phyloP scores from a whole-genome alignment of 768 basidiomycete genomes.

The Calvatia gigantea region DNA sequence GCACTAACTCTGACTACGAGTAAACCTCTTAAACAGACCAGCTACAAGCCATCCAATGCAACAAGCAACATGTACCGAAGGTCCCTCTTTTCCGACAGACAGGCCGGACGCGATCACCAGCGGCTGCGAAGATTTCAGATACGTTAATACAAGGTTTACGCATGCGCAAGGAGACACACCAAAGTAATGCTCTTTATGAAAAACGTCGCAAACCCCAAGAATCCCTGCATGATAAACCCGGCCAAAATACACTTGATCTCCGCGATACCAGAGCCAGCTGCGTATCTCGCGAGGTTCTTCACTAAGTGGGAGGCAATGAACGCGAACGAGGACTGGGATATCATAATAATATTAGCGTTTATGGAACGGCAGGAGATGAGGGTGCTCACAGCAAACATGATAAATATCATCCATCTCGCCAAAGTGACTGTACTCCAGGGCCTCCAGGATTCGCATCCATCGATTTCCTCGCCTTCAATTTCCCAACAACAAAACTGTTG shows the following conservation, averaged over 20 bases:
- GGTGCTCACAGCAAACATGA: conserved; percentile 78
- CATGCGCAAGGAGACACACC: conserved; percentile 41
- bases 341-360: not conserved
- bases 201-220: conserved; percentile 85
- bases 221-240: conserved; percentile 97
- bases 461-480: conserved; percentile 75
- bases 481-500: conserved; percentile 99
- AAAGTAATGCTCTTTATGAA: conserved; percentile 92
- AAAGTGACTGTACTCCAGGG: conserved; percentile 75
- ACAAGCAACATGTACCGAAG: conserved; percentile 96
- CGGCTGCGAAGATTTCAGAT: conserved; percentile 50
- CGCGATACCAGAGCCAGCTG: conserved; percentile 96
- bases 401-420: conserved; percentile 82
- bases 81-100: conserved; percentile 97
- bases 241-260: conserved; percentile 98
- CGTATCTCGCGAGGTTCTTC: conserved; percentile 84
- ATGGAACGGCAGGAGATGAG: not conserved
- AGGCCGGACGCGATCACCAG: conserved; percentile 95
- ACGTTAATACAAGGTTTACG: conserved; percentile 6
- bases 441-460: conserved; percentile 89
- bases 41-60: conserved; percentile 92
- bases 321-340: conserved; percentile 69
- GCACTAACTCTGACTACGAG: conserved; percentile 78
- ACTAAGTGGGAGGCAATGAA: conserved; percentile 90
- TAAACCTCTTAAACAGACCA: conserved; percentile 75